Evolutionary conservation across 192 early-diverging fungal genomes (phyloP), one percentile per base, ranked within the genome.

Genomic region (Coemansia sp.): DNA sequence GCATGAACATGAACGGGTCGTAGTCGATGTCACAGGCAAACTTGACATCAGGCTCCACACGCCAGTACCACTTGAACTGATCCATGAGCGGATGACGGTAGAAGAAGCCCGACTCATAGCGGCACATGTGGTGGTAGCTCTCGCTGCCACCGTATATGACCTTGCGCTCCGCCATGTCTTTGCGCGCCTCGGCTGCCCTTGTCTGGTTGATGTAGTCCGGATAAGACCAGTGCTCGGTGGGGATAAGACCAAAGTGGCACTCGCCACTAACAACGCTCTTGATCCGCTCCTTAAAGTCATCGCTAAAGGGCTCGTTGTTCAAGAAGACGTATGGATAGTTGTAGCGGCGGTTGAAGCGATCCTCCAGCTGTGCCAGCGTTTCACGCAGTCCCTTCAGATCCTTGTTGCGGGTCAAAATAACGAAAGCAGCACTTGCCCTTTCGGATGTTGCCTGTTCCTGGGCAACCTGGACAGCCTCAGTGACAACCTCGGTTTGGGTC

Each of bases 321-420:
- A 94, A 78, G 62, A 93, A 90, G 6, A 94, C 82, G 62, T 93
- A 95, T 0, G 92, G 91, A 62, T 95, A 95, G 64, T 86, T 65
- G 76, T 89, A 88, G 9, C 77, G 73, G 41, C 65, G 73, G 68
- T 94, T 94, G 68, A 93, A 91, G 38, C 85, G 83, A 33, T 83
- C 70, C 64, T 94, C 90, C 30, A 94, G 84, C 67, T 88, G 80
- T 13, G 68, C 68, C 74, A 94, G 84, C 7, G 90, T 76, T 41
- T 80, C 82, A n/a, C 81, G 80, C 58, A 92, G 74, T 6, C 79
- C 81, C 48, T 87, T 75, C 56, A 91, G 57, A 55, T 94, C 92
- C 23, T 64, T 63, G 70, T 94, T 91, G 62, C 88, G 84, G 1
- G 82, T 82, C 25, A 94, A 74, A 6, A 94, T 84, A 13, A 92